phyloP scores from a whole-genome alignment of 176 grass and related monocot genomes.

The Urochloa ruziziensis region DNA sequence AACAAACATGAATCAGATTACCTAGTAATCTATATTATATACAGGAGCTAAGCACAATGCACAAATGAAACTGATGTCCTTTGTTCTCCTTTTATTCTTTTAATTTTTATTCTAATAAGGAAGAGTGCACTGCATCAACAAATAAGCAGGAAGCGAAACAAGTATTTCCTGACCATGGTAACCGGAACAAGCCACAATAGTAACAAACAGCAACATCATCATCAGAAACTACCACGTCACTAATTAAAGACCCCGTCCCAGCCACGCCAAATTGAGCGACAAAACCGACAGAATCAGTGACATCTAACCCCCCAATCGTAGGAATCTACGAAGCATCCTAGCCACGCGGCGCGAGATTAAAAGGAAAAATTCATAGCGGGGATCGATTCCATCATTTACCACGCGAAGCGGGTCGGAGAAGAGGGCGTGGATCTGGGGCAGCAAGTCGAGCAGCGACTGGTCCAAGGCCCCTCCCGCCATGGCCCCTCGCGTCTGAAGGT shows the following conservation, averaged over 20 bases:
- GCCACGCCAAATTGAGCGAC: background rate
- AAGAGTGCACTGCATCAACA: background rate
- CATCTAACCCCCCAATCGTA: background rate
- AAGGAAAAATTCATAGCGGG: background rate
- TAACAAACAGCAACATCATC: background rate
- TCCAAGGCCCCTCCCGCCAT: slow-evolving; percentile 58
- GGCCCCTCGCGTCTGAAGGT: background rate
- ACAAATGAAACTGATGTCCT: background rate
- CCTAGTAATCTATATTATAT: background rate
- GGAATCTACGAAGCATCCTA: background rate
- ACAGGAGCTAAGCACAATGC: background rate
- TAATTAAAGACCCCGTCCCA: background rate
- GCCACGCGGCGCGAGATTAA: background rate
- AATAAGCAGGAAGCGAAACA: background rate
- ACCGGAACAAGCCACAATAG: background rate
- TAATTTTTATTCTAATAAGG: background rate
- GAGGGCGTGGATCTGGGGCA: slow-evolving; percentile 83
- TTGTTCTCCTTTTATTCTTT: background rate
- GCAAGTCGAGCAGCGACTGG: slow-evolving; percentile 54
- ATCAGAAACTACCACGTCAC: background rate
- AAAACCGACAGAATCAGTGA: background rate
- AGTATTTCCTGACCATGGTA: background rate
- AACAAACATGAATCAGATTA: background rate
- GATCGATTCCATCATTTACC: slow-evolving; percentile 44
- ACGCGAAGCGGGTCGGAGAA: slow-evolving; percentile 91